Evolutionary conservation across 805 yeast species (phyloP), one percentile per base, ranked within the genome.

Genomic region (Sugiyamaella marilandica): DNA sequence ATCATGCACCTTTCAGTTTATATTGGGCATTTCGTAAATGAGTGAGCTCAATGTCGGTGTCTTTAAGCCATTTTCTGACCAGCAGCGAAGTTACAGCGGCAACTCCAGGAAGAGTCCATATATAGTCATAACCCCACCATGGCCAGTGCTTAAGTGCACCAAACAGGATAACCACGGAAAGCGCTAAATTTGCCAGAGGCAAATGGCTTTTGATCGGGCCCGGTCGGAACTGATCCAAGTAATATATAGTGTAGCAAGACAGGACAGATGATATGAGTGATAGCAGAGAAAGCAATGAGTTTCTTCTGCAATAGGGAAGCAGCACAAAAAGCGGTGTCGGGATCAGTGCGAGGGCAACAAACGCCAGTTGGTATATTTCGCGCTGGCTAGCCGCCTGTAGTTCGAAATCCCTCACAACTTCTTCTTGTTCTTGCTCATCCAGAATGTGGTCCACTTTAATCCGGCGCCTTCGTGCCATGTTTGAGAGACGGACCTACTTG

Each of bases 271-370:
- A 53, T 9, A 64, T 47, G 18, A 68, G 52, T 10, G 69, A 52
- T 49, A 64, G 50, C 31, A 67, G 46, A 16, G 70, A 59, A 7
- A 68, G 61, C 47, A 54, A 46, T 1, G 67, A 19, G 36, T 54
- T 59, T 34, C 48, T 44, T 7, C 70, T 61, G 54, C 65, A 62
- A 51, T 64, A 63, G 0, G 62, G 60, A 16, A 62, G 53, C 8
- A 62, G 16, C 13, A 69, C 47, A 49, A 49, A 67, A n/a, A 63
- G 45, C 8, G 71, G 70, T 10, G 70, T 58, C 9, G 70, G 70
- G 24, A 66, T 37, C n/a, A 62, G 57, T 36, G 65, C 50, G 32
- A 64, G 55, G 2, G 55, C 53, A 3, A 64, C 51, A 54, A 69
- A 67, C 16, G 65, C 56, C 7, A 54, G 19, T 50, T 65, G 49